Evolutionary conservation across 208 protist species (phyloP), one percentile per base, ranked within the genome.

Genomic region (Trypanosoma rangeli): DNA sequence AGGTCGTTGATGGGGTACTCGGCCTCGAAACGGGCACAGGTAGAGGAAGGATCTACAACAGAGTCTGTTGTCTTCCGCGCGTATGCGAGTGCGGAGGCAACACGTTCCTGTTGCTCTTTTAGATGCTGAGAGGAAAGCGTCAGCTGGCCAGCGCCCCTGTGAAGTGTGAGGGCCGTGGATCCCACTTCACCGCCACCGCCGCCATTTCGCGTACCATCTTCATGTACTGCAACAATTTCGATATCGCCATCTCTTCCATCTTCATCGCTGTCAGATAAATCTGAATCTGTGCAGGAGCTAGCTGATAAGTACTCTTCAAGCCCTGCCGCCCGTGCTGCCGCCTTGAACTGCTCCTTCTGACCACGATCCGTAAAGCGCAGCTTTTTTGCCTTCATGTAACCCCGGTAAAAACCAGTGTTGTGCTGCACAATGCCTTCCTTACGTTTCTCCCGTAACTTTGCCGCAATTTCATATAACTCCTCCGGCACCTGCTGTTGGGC

Each of bases 1-100:
- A 93, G 63, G 69, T 96, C 90, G 78, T 96, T 96, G 64, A 96
- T 86, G 20, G 74, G 61, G 62, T 89, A 93, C 76, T 96, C 86
- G n/a, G 72, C 74, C 68, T 90, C 83, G 68, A 95, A 95, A 29
- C 90, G 87, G 20, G 93, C 79, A 54, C 62, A 62, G 12, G 59
- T 52, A n/a, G 62, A 39, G n/a, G 79, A 75, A 35, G 81, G 76
- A 15, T 71, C 66, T 1, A 67, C 65, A 9, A 73, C 70, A 8
- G 73, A 83, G 22, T 87, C 81, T 1, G 87, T 94, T 29, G 87
- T 93, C 57, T 91, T 91, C 52, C 87, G 74, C 3, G 90, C 90
- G 44, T 86, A 90, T 3, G 78, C 83, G n/a, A 90, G 80, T 1
- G 90, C 90, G 46, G 80, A 79, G 12, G 86, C 66, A 16, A 95